Conservation (phyloP, 352 stramenopile genomes). For the Saprolegnia parasitica region DNA sequence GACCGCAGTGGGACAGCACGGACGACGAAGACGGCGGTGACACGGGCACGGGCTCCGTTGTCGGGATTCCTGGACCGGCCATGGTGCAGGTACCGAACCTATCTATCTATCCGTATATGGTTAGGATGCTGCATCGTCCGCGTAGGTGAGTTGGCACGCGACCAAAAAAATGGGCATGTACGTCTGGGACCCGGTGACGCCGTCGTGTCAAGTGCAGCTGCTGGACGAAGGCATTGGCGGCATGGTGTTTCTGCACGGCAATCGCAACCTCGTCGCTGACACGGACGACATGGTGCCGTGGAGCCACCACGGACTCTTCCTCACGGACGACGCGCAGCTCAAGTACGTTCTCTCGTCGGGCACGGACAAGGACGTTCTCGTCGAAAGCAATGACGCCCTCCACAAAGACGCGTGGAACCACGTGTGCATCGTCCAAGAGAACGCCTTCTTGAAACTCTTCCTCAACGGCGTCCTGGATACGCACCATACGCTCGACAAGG, state of each 20-base stretch:
- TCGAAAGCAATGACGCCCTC: constrained; percentile 61
- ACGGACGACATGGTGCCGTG: constrained; percentile 44
- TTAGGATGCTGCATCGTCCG: too few relatives aligned
- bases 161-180: constrained; percentile 36
- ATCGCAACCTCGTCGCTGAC: constrained; percentile 53
- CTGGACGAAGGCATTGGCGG: constrained; percentile 53
- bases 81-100: constrained; percentile 42
- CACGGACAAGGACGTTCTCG: constrained; percentile 51
- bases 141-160: constrained; percentile 35
- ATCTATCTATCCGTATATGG: not conserved
- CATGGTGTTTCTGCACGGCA: constrained; percentile 67
- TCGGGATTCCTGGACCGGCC: constrained; percentile 40
- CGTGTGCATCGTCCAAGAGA: constrained; percentile 64
- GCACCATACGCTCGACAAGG: constrained; percentile 61
- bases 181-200: constrained; percentile 51
- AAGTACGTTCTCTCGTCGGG: constrained; percentile 61
- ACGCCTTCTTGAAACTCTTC: constrained; percentile 55
- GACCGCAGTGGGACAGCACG: constrained; percentile 44
- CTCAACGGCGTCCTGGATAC: constrained; percentile 60
- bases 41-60: constrained; percentile 39
- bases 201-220: constrained; percentile 52
- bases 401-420: constrained; percentile 64
- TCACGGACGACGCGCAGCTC: constrained; percentile 59
- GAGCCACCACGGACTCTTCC: constrained; percentile 66
- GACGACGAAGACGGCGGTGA: constrained; percentile 32